phyloP scores from a whole-genome alignment of 1,284 basidiomycete species.

The Phlebopus sp. region DNA sequence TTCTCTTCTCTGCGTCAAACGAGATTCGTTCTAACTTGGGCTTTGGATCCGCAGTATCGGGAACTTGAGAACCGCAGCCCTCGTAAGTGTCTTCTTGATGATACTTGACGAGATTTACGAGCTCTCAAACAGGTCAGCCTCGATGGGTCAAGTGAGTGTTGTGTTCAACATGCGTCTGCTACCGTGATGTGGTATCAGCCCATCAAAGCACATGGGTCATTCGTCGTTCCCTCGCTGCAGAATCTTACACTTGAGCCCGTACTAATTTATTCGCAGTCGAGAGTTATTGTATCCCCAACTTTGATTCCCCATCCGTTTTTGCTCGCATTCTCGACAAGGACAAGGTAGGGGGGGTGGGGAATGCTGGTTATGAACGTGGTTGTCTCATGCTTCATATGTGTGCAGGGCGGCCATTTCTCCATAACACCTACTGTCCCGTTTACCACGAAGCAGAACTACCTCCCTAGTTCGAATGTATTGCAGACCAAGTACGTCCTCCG shows the following conservation, averaged over 20 bases:
- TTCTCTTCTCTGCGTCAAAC: constrained; percentile 17
- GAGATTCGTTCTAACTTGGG: constrained; percentile 11
- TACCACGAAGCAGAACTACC: constrained; percentile 81
- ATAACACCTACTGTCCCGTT: constrained; percentile 70
- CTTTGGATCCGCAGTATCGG: constrained; percentile 54
- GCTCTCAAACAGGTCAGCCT: constrained; percentile 53
- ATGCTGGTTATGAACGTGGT: background rate
- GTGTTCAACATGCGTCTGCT: too few species aligned
- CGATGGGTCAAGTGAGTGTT: constrained; percentile 69
- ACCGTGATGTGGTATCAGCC: too few species aligned
- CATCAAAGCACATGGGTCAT: too few species aligned
- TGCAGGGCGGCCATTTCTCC: constrained; percentile 87
- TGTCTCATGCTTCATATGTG: constrained; percentile 7
- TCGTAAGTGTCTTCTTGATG: constrained; percentile 39
- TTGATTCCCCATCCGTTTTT: constrained; percentile 90
- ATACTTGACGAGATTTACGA: constrained; percentile 8
- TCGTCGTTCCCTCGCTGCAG: too few species aligned
- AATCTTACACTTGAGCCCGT: background rate
- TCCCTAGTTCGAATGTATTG: constrained; percentile 83
- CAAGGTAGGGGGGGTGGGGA: constrained; percentile 43
- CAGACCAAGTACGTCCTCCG: constrained; percentile 65
- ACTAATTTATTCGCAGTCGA: constrained; percentile 52
- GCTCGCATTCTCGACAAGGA: constrained; percentile 84
- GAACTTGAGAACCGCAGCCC: constrained; percentile 77
- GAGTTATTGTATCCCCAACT: constrained; percentile 88